A percentile compares a stretch with the other conserved stretches of the same genome.
Conservation (phyloP, 2,329 filamentous ascomycete genomes). For the Sarocladiaceae sp. region DNA sequence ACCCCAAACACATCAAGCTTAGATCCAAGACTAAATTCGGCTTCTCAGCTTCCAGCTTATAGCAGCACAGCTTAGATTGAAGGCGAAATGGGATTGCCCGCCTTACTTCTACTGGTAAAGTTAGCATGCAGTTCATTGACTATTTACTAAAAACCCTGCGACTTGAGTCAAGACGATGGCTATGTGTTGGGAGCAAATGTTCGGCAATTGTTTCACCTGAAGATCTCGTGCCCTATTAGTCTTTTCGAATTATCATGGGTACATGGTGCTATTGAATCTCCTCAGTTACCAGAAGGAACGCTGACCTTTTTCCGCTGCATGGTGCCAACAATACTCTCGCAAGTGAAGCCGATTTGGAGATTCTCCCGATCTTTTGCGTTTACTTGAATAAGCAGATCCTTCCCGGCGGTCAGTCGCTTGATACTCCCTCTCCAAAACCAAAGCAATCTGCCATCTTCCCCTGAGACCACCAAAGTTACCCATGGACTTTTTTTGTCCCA, state of each 20-base stretch:
- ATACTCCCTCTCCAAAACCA: slow-evolving; percentile 66
- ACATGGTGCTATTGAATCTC: too few relatives aligned
- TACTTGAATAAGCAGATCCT: slow-evolving; percentile 51
- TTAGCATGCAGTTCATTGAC: too few relatives aligned
- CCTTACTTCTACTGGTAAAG: too few relatives aligned
- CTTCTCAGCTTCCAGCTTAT: background rate
- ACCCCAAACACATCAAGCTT: background rate
- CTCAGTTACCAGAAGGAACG: too few relatives aligned
- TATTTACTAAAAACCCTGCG: too few relatives aligned
- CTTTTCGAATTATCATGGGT: too few relatives aligned
- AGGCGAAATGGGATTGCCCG: too few relatives aligned
- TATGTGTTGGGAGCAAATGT: too few relatives aligned
- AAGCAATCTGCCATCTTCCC: slow-evolving; percentile 43
- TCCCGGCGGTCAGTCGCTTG: slow-evolving; percentile 57
- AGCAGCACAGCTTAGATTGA: too few relatives aligned
- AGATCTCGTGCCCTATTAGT: too few relatives aligned
- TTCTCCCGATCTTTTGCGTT: slow-evolving; percentile 50
- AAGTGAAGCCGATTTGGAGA: slow-evolving; percentile 67
- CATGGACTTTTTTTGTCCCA: slow-evolving; percentile 65
- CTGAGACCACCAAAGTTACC: slow-evolving; percentile 71
- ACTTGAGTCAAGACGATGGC: too few relatives aligned
- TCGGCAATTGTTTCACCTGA: too few relatives aligned
- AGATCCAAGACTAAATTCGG: slow-evolving; percentile 4
- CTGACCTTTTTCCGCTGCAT: slow-evolving; percentile 22
- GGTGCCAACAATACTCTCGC: slow-evolving; percentile 76